These are phyloP conservation scores for Inga oerstediana DNA, from an alignment of 306 rosid species.

Conservation along the genomic window DNA sequence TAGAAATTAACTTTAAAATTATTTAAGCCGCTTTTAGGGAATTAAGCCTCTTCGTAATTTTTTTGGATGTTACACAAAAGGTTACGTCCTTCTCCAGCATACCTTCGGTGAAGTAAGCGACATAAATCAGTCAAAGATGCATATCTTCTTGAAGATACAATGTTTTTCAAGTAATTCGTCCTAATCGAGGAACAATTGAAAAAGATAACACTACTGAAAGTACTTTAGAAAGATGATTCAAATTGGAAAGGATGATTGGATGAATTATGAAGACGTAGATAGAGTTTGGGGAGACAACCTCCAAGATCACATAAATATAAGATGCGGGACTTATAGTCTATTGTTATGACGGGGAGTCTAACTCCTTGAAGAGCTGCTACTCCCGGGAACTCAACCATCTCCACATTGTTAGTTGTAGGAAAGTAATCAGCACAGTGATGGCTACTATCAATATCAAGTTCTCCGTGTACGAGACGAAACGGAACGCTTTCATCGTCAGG, in stretches of 20 bases:
- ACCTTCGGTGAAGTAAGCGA: too few species aligned
- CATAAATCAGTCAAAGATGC: conserved; percentile 8
- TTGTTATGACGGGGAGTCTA: too few species aligned
- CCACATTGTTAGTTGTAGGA: not conserved
- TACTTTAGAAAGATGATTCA: too few species aligned
- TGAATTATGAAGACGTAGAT: conserved; percentile 4
- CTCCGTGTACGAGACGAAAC: conserved; percentile 1
- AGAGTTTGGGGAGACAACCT: not conserved
- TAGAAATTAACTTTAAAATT: too few species aligned
- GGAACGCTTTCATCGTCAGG: conserved; percentile 14
- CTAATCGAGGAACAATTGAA: conserved; percentile 12
- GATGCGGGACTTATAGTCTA: too few species aligned
- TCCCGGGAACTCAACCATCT: not conserved
- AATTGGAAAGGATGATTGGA: conserved; percentile 27
- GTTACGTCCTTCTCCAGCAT: not conserved
- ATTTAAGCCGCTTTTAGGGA: too few species aligned
- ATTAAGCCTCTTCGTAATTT: too few species aligned
- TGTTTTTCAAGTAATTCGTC: not conserved
- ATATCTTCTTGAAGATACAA: too few species aligned
- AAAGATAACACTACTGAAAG: conserved; percentile 2
- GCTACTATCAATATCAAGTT: too few species aligned
- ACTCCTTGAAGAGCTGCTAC: not conserved
- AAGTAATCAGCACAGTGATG: not conserved
- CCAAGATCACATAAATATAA: too few species aligned
- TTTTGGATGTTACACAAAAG: not conserved